Conservation (phyloP, 202 grass and related monocot species). For the Elaeis oleifera region DNA sequence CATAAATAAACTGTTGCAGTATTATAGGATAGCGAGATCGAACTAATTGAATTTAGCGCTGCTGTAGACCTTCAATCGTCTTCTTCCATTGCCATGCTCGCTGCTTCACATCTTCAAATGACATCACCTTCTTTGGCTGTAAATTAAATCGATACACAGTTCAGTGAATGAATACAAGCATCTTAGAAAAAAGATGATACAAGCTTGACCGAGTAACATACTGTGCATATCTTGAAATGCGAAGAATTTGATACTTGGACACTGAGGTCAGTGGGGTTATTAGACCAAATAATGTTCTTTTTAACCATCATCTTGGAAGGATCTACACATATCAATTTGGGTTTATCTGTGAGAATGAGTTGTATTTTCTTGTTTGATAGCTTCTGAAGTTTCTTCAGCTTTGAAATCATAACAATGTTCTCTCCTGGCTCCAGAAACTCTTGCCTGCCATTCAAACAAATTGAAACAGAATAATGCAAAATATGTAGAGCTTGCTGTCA, state of each 20-base stretch:
- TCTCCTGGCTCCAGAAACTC: conserved; percentile 86
- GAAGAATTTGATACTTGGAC: conserved; percentile 71
- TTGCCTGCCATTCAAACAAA: conserved; percentile 47
- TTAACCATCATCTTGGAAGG: conserved; percentile 87
- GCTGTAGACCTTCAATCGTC: conserved; percentile 87
- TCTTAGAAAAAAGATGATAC: neutral
- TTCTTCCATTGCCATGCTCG: conserved; percentile 94
- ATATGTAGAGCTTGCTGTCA: neutral
- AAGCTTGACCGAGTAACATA: conserved; percentile 24
- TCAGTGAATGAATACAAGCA: neutral
- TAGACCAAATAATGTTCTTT: conserved; percentile 72
- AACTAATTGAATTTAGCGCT: conserved; percentile 19
- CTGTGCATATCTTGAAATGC: conserved; percentile 91
- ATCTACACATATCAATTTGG: conserved; percentile 80
- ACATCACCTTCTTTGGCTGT: conserved; percentile 81
- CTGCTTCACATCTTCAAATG: conserved; percentile 81
- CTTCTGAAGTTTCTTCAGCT: conserved; percentile 93
- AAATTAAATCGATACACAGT: neutral
- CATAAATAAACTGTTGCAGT: too few species aligned
- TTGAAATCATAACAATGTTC: conserved; percentile 82
- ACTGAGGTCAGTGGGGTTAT: conserved; percentile 59
- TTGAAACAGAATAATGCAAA: conserved; percentile 22
- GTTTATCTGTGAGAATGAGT: conserved; percentile 86
- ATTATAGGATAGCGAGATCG: too few species aligned
- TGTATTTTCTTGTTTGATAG: conserved; percentile 97